A percentile compares a stretch with the other conserved stretches of the same genome.
Conservation (phyloP, 1,284 basidiomycete genomes). For the Melampsora larici-populina region DNA sequence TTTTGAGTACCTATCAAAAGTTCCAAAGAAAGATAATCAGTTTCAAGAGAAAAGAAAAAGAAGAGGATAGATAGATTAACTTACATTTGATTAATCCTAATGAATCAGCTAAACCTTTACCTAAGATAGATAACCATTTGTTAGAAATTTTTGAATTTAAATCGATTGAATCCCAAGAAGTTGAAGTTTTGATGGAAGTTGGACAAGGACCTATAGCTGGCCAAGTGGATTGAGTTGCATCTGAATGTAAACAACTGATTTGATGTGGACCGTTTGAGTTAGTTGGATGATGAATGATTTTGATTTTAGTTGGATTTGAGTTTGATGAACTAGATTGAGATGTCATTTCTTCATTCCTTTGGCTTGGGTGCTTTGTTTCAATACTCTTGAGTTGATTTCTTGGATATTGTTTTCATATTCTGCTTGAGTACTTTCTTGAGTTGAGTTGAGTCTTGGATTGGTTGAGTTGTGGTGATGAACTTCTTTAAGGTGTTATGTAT, state of each 20-base stretch:
- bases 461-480: too few species aligned
- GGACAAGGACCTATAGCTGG: background rate
- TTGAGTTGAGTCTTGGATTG: too few species aligned
- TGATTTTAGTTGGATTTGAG: background rate
- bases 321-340: background rate
- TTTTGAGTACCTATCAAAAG: constrained; percentile 1
- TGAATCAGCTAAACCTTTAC: constrained; percentile 14
- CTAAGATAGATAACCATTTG: constrained; percentile 30
- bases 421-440: too few species aligned
- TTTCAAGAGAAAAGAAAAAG: background rate
- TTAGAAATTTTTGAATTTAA: background rate
- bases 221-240: background rate
- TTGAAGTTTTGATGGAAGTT: background rate
- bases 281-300: background rate
- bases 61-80: background rate
- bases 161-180: background rate
- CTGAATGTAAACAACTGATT: constrained; percentile 1
- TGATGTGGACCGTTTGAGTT: background rate
- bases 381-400: too few species aligned
- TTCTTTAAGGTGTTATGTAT: too few species aligned
- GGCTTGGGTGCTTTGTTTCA: background rate
- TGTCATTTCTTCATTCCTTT: background rate
- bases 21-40: background rate
- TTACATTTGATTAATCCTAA: constrained; percentile 33
- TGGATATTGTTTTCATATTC: too few species aligned